phyloP scores from a whole-genome alignment of 2,329 filamentous ascomycete species.

The Nemania sp. region DNA sequence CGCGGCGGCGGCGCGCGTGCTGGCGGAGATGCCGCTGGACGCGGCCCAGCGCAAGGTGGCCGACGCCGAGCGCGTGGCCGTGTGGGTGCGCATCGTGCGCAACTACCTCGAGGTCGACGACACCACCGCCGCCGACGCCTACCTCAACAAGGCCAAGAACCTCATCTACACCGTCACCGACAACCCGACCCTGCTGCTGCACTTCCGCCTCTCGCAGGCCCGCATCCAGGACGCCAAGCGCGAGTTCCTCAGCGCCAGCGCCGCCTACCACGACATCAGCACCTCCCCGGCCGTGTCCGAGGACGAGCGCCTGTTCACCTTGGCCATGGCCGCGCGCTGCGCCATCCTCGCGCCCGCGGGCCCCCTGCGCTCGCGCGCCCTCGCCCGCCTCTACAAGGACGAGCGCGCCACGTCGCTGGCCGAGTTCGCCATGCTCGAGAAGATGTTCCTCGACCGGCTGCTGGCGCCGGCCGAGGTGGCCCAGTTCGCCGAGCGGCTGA shows the following conservation, averaged over 20 bases:
- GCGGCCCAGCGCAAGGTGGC: conserved; percentile 82
- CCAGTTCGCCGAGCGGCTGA: conserved; percentile 78
- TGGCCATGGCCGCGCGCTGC: conserved; percentile 87
- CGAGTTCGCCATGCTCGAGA: conserved; percentile 89
- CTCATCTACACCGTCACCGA: conserved; percentile 79
- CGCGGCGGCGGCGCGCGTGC: conserved; percentile 71
- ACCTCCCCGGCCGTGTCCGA: conserved; percentile 79
- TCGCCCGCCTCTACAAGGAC: conserved; percentile 90
- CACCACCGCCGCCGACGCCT: conserved; percentile 79
- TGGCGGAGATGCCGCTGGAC: conserved; percentile 86
- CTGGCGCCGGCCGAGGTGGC: conserved; percentile 80
- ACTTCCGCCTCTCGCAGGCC: conserved; percentile 90
- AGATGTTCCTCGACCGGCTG: conserved; percentile 93
- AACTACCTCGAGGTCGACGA: conserved; percentile 95
- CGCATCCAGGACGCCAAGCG: conserved; percentile 90
- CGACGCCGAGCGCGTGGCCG: conserved; percentile 77
- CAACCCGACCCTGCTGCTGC: conserved; percentile 73
- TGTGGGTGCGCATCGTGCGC: conserved; percentile 93
- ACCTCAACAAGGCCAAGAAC: conserved; percentile 94
- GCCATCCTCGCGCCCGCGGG: conserved; percentile 91
- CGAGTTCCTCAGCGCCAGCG: conserved; percentile 83
- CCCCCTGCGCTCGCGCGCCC: conserved; percentile 75
- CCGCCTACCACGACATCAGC: conserved; percentile 86
- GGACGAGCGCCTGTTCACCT: conserved; percentile 79
- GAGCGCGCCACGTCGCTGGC: conserved; percentile 75